These are phyloP conservation scores for Colletotrichum cordylinicola DNA, from an alignment of 2,329 filamentous ascomycete genomes.

Conservation along the genomic window DNA sequence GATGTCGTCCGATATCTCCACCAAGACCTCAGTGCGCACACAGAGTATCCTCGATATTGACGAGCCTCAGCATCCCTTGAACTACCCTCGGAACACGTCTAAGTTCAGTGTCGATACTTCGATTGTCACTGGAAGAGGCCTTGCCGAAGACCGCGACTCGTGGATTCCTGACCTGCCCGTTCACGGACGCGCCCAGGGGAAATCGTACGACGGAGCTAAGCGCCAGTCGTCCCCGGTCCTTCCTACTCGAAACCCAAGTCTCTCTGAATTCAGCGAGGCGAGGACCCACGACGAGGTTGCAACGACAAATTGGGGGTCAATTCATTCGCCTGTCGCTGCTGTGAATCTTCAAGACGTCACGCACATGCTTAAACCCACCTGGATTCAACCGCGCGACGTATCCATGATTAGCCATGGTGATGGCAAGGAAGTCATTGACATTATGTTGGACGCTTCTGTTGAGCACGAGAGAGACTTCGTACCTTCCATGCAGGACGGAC, in stretches of 20 bases:
- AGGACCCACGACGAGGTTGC: conserved; percentile 45
- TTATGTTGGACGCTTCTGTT: conserved; percentile 46
- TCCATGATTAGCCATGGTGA: conserved; percentile 27
- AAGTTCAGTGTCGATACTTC: conserved; percentile 36
- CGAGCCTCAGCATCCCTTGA: conserved; percentile 26
- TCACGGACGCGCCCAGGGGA: background rate
- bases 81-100: conserved; percentile 24
- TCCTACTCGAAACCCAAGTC: conserved; percentile 40
- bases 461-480: conserved; percentile 25
- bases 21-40: conserved; percentile 41
- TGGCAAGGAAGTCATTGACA: conserved; percentile 43
- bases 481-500: conserved; percentile 28
- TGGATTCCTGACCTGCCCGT: conserved; percentile 42
- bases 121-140: conserved; percentile 22
- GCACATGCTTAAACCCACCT: conserved; percentile 45
- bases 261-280: conserved; percentile 39
- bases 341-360: conserved; percentile 48
- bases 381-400: conserved; percentile 36
- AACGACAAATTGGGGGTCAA: conserved; percentile 53
- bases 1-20: conserved; percentile 42
- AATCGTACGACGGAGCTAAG: conserved; percentile 35
- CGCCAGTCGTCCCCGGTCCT: conserved; percentile 58
- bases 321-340: conserved; percentile 53
- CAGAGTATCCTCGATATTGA: conserved; percentile 46
- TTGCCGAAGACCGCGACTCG: conserved; percentile 39